These are phyloP conservation scores for Artemisia annua DNA, from an alignment of 129 eudicot genomes.

Conservation along the genomic window DNA sequence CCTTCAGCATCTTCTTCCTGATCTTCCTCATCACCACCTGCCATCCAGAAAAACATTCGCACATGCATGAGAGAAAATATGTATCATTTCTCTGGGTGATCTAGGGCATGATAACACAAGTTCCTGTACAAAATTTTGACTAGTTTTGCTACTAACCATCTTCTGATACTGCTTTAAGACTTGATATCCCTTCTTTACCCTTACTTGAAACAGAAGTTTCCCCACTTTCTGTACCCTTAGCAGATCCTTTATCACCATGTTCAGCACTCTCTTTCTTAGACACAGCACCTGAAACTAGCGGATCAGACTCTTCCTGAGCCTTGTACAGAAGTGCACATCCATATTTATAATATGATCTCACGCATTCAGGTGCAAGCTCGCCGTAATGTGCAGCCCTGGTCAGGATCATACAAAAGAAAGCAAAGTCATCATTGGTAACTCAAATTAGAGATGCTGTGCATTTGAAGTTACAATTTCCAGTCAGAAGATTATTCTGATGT, in stretches of 20 bases:
- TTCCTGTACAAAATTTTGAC: not conserved
- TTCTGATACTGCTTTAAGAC: conserved; percentile 32
- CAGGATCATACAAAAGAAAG: not conserved
- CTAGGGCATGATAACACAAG: not conserved
- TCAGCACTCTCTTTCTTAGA: conserved; percentile 71
- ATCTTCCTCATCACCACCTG: conserved; percentile 49
- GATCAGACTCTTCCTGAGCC: conserved; percentile 90
- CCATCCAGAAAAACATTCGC: conserved; percentile 7
- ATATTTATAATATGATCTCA: conserved; percentile 69
- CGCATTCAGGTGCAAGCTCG: conserved; percentile 92
- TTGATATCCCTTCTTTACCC: conserved; percentile 44
- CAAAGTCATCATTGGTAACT: not conserved
- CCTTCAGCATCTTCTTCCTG: conserved; percentile 65
- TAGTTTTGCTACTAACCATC: conserved; percentile 42
- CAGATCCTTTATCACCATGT: conserved; percentile 40
- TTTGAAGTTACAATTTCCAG: not conserved
- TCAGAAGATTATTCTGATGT: not conserved
- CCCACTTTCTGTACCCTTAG: conserved; percentile 35
- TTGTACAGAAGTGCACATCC: conserved; percentile 91
- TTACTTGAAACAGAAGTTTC: conserved; percentile 58
- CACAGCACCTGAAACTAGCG: conserved; percentile 53
- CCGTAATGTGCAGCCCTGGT: conserved; percentile 83
- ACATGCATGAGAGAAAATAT: not conserved
- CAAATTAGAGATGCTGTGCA: not conserved
- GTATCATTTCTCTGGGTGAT: not conserved